These are phyloP conservation scores for Vaccinium corymbosum DNA, from an alignment of 148 eudicot species.

Conservation along the genomic window DNA sequence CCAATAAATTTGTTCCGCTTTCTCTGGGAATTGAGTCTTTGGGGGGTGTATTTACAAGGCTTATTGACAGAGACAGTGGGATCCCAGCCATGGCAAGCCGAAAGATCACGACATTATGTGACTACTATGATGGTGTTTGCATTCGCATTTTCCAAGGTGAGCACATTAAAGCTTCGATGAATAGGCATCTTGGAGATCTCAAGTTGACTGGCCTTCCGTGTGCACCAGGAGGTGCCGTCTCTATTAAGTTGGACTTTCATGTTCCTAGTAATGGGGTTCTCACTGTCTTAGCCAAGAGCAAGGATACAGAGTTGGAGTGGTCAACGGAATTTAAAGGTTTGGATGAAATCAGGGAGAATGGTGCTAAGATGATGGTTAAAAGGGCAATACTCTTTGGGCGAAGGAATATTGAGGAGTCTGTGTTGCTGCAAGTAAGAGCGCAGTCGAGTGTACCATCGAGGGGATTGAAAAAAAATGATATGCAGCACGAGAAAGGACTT, in stretches of 20 bases:
- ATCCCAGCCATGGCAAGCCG: constrained; percentile 2
- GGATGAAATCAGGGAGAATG: neutral
- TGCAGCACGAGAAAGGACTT: neutral
- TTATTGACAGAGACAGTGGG: neutral
- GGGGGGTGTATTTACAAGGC: neutral
- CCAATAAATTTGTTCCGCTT: neutral
- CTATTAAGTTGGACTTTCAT: neutral
- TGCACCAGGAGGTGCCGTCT: neutral
- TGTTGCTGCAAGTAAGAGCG: neutral
- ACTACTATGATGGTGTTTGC: neutral
- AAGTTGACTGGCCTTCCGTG: neutral
- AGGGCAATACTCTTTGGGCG: neutral
- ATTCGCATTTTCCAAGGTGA: neutral
- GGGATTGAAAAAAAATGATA: neutral
- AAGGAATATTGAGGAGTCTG: neutral
- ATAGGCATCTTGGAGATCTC: neutral
- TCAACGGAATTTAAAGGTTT: neutral
- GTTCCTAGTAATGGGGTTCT: neutral
- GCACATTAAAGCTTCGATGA: neutral
- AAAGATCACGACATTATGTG: neutral
- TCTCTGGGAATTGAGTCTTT: neutral
- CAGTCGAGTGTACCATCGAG: neutral
- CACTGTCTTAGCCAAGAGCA: neutral
- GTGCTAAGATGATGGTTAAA: neutral
- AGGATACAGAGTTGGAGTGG: neutral